These are phyloP conservation scores for Azolla pinnata DNA, from an alignment of 75 land plant genomes.

Conservation along the genomic window DNA sequence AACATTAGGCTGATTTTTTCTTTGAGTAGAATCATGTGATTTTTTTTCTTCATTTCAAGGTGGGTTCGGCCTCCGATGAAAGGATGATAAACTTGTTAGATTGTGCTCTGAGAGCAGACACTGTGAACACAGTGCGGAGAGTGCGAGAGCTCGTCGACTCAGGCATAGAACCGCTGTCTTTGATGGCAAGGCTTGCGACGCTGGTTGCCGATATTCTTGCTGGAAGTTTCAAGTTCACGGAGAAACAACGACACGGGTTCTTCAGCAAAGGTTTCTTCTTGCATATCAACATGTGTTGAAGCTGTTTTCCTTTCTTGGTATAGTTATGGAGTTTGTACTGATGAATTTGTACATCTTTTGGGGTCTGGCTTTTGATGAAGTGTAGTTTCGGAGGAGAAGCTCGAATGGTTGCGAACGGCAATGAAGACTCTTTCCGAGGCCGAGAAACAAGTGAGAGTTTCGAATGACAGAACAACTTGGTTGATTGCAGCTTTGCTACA, in stretches of 20 bases:
- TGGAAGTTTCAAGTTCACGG: slow-evolving; percentile 27
- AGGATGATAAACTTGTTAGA: slow-evolving; percentile 54
- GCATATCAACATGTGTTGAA: neutral
- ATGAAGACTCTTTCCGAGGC: slow-evolving; percentile 33
- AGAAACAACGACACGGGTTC: slow-evolving; percentile 19
- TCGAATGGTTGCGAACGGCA: slow-evolving; percentile 22
- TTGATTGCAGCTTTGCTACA: slow-evolving; percentile 35
- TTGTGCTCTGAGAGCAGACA: slow-evolving; percentile 52
- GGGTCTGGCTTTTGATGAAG: neutral
- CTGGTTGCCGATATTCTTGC: slow-evolving; percentile 69
- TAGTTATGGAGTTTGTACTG: neutral
- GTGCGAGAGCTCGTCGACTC: slow-evolving; percentile 61
- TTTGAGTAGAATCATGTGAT: slow-evolving; percentile 7
- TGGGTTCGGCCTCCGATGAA: slow-evolving; percentile 58
- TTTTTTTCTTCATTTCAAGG: slow-evolving; percentile 26
- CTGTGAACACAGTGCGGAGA: slow-evolving; percentile 47
- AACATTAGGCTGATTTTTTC: too few species aligned
- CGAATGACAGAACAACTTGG: slow-evolving; percentile 31
- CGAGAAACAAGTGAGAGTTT: slow-evolving; percentile 28
- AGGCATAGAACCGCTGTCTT: slow-evolving; percentile 56
- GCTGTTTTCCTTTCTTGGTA: neutral
- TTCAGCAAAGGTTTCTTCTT: slow-evolving; percentile 42
- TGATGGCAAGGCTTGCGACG: slow-evolving; percentile 59
- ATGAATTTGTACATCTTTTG: too few species aligned
- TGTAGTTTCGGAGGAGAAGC: slow-evolving; percentile 24